Evolutionary conservation across 192 early-diverging fungal species (phyloP), one percentile per base, ranked within the genome.

Genomic region (Kappamyces sp.): DNA sequence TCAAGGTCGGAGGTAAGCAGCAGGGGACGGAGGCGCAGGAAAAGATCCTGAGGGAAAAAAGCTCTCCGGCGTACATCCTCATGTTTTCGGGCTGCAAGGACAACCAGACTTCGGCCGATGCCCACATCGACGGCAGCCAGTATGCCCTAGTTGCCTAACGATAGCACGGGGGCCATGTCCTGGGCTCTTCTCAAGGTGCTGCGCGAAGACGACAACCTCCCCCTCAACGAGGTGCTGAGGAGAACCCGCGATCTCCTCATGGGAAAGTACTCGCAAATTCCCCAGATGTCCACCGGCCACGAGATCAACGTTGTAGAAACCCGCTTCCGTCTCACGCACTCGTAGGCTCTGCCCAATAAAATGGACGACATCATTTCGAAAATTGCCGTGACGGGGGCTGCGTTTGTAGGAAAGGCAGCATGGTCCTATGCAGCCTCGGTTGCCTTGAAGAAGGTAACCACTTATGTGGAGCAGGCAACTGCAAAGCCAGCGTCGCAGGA

Each of bases 11-110:
- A 3, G 9, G 22, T 1, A 4, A 72, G 36, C 29, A 57, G 49
- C 31, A 41, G 8, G 48, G 66, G 33, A 40, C 55, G 30, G 57
- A 38, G 35, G 60, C 57, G 42, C 34, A 60, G 4, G 49, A 61
- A n/a, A 47, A 58, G 43, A 61, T 40, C 22, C 22, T 57, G 42
- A 46, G 67, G 47, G 54, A 57, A 31, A 58, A 70, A 6, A 57
- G 40, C 9, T 54, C 71, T 5, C 43, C 52, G 29, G 75, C 71
- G 3, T 14, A 47, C 15, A 81, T 90, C 22, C 70, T 84, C 39
- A 75, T 77, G 72, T 86, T 88, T 63, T 87, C 84, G 45, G 77
- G 82, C 4, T 87, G 87, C 67, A 76, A 72, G 1, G 85, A 88
- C 53, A 72, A 82, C 70, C 85, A 87, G 71, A 87, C 79, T n/a